These are phyloP conservation scores for Leptomonas pyrrhocoris DNA, from an alignment of 208 protist species.

Conservation along the genomic window DNA sequence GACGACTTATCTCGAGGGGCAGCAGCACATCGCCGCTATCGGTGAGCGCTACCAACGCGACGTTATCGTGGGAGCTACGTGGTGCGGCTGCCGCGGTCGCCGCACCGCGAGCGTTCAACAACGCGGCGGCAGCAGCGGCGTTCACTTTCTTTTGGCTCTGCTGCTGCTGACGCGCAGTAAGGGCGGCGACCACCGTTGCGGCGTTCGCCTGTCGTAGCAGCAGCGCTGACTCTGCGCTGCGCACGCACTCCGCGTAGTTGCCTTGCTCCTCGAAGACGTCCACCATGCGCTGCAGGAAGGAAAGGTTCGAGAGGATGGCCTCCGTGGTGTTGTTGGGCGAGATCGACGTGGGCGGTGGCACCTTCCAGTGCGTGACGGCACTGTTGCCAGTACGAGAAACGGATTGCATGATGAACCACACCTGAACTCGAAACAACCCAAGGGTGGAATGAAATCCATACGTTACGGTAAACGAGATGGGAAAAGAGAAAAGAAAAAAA, in stretches of 20 bases:
- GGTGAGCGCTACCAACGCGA: conserved; percentile 20
- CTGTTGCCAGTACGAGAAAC: not conserved
- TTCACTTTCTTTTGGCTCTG: not conserved
- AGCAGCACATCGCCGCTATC: conserved; percentile 33
- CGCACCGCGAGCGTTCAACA: not conserved
- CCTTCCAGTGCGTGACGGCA: conserved; percentile 15
- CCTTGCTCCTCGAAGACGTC: conserved; percentile 63
- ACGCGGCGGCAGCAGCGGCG: not conserved
- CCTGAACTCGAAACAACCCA: not conserved
- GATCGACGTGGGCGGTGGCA: not conserved
- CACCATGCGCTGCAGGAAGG: conserved; percentile 70
- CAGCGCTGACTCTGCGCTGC: conserved; percentile 76
- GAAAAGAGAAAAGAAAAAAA: not conserved
- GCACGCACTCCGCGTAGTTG: conserved; percentile 77
- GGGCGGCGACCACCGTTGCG: conserved; percentile 19
- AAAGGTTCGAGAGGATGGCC: conserved; percentile 36
- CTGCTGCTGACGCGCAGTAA: conserved; percentile 18
- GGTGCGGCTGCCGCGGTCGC: not conserved
- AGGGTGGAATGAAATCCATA: no score
- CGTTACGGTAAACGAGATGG: not conserved
- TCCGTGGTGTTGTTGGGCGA: conserved; percentile 2
- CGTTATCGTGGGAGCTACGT: not conserved
- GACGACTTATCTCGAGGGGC: conserved; percentile 31
- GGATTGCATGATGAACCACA: conserved; percentile 13
- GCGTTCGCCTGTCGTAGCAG: conserved; percentile 56